Evolutionary conservation across 129 eudicot genomes (phyloP).

Genomic region (Lactuca saligna): DNA sequence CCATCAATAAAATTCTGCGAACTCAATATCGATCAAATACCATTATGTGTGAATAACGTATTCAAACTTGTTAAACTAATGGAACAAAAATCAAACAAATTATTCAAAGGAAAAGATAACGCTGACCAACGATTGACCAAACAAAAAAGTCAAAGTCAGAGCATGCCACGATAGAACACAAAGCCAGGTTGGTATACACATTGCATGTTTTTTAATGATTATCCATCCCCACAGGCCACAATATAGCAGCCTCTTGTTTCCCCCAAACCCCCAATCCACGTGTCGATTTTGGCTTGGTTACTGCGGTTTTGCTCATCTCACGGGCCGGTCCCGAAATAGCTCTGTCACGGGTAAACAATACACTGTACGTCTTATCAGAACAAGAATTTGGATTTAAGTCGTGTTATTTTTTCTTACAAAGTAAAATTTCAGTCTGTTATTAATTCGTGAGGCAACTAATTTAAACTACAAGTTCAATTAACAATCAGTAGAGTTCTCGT

Average conservation of each 20-base stretch:
- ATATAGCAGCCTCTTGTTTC: constrained; percentile 18
- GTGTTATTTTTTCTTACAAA: no score
- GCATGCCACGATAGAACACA: constrained; percentile 19
- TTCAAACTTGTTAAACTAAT: not conserved
- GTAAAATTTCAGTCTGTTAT: no score
- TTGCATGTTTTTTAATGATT: not conserved
- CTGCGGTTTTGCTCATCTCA: constrained; percentile 4
- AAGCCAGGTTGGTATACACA: constrained; percentile 11
- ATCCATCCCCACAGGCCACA: constrained; percentile 15
- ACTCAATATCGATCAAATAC: not conserved
- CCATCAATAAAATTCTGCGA: not conserved
- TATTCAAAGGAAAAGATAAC: not conserved
- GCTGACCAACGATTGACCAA: constrained; percentile 12
- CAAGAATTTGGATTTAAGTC: no score
- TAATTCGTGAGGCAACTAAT: no score
- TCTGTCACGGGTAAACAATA: not conserved
- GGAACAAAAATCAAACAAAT: not conserved
- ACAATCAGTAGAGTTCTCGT: not conserved
- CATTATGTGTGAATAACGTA: not conserved
- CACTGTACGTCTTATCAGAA: not conserved
- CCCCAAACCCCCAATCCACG: not conserved
- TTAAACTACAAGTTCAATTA: not conserved
- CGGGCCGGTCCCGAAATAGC: not conserved
- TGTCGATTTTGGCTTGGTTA: constrained; percentile 10
- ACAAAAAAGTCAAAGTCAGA: constrained; percentile 11